phyloP scores from a whole-genome alignment of 2,329 filamentous ascomycete species.

The Colletotrichum eremochloae region DNA sequence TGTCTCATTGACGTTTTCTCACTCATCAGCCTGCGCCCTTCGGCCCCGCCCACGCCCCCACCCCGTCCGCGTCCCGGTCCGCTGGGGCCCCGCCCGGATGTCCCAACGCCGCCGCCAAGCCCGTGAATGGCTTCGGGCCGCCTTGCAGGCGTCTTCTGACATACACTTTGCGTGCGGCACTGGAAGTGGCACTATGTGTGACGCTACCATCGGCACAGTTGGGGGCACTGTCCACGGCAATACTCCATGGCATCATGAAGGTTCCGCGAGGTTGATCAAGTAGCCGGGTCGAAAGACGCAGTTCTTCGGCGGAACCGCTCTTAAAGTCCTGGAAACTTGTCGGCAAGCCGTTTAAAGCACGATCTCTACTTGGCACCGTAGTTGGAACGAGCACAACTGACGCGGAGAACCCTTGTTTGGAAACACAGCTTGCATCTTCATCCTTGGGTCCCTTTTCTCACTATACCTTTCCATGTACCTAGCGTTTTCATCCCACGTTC shows the following conservation, averaged over 20 bases:
- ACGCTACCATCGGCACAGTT: not conserved
- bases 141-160: no score
- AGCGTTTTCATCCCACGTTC: no score
- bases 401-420: not conserved
- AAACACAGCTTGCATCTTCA: not conserved
- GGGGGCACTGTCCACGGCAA: not conserved
- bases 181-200: not conserved
- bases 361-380: not conserved
- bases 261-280: not conserved
- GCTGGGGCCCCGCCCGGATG: slow-evolving; percentile 10
- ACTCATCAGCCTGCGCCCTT: not conserved
- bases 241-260: not conserved
- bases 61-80: slow-evolving; percentile 2
- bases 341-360: not conserved
- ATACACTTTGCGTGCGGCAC: no score
- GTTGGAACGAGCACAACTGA: not conserved
- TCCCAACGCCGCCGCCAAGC: slow-evolving; percentile 10
- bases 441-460: not conserved
- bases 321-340: not conserved
- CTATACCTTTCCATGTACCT: not conserved
- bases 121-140: not conserved
- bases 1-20: slow-evolving; percentile 1
- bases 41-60: slow-evolving; percentile 24
- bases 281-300: not conserved
- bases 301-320: not conserved